Base-by-base conservation (phyloP, 768 basidiomycete genomes). In the Fistulinella prunicolor region DNA sequence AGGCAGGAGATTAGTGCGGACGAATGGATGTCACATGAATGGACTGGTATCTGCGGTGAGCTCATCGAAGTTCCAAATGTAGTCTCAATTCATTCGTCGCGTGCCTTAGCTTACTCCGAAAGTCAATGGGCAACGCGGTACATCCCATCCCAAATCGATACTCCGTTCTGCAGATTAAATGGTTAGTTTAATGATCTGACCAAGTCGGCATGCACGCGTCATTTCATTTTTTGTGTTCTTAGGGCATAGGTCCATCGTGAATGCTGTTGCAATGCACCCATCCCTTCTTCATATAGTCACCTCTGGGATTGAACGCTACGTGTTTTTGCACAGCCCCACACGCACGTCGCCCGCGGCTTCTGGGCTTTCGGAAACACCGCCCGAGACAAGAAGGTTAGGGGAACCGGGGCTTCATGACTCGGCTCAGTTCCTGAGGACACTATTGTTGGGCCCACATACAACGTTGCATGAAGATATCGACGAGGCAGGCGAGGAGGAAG, bases 161-260 rank as follows among this genome's bases (percentile, higher is more conserved):
- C 77, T 1, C 89, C 88, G 6, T 65, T 80, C 16, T 82, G 74
- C 53, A 73, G 78, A 16, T 63, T 91, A 23, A 73, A 73, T 52
- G 86, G 86, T 83, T 37, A 16, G 59, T 55, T 28, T n/a, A 36
- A 38, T 46, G 16, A 38, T 37, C 28, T 20, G 42, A 37, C 34
- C 22, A 38, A 35, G n/a, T n/a, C 40, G 7, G 30, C 34, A 32
- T 12, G 35, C 34, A 29, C 23, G 20, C 19, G 29, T 42, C 35
- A 10, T 46, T 45, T 37, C 47, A 45, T 45, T 49, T 45, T 23
- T 29, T 46, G 48, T 38, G 22, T 37, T 42, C 9, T 40, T 45
- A 82, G 86, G 87, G 4, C 88, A 91, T 61, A 69, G 76, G 34
- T 89, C 88, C 2, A 88, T 93, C 44, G 81, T 91, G 38, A 93